Percentiles rank a stretch among this genome's conserved stretches.
Evolutionary conservation across 176 grass and related monocot species (phyloP).

Genomic region (Bothriochloa decipiens): DNA sequence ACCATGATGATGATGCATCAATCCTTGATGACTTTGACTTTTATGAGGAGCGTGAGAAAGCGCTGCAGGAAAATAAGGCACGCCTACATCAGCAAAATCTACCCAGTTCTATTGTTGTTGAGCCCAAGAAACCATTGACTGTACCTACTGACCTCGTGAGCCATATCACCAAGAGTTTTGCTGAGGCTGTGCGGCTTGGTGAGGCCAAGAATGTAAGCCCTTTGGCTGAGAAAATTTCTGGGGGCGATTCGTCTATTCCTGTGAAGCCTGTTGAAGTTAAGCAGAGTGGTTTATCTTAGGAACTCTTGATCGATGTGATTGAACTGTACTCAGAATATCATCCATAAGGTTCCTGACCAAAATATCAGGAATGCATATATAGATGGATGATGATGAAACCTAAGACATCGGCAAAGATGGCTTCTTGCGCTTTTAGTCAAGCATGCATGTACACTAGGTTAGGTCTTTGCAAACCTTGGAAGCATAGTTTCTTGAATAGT

Average conservation of each 20-base stretch:
- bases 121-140: constrained; percentile 48
- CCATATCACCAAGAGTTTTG: constrained; percentile 68
- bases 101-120: constrained; percentile 38
- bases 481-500: constrained; percentile 44
- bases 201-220: constrained; percentile 44
- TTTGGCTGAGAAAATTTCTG: constrained; percentile 33
- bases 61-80: constrained; percentile 66
- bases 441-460: constrained; percentile 47
- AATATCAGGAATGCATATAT: constrained; percentile 23
- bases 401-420: constrained; percentile 5
- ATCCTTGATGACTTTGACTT: constrained; percentile 81
- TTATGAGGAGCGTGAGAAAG: constrained; percentile 76
- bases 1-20: constrained; percentile 58
- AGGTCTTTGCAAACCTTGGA: constrained; percentile 44
- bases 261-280: constrained; percentile 37
- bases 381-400: constrained; percentile 21
- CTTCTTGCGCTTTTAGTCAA: constrained; percentile 15
- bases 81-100: constrained; percentile 50
- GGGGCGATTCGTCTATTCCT: constrained; percentile 24
- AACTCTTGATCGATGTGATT: constrained; percentile 12
- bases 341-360: constrained; percentile 35
- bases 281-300: constrained; percentile 31
- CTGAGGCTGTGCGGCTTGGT: constrained; percentile 55
- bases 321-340: constrained; percentile 23
- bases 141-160: constrained; percentile 46